phyloP scores from a whole-genome alignment of 176 grass and related monocot genomes.

The Oryza australiensis region DNA sequence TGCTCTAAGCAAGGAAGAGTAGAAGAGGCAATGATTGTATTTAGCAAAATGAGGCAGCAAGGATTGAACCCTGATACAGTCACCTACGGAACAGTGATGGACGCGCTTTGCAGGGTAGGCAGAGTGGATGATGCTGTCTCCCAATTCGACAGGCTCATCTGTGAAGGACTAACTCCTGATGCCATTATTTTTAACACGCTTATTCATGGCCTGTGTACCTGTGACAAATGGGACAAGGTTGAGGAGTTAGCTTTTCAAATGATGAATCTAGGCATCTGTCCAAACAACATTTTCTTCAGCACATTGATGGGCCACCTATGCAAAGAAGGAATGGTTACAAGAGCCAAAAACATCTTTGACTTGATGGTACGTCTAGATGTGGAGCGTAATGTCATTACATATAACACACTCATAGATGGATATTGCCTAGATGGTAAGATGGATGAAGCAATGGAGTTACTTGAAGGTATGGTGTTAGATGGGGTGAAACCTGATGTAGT shows the following conservation, averaged over 20 bases:
- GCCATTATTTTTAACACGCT: not conserved
- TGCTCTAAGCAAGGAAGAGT: not conserved
- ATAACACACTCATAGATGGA: not conserved
- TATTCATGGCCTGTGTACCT: not conserved
- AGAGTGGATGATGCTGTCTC: constrained; percentile 27
- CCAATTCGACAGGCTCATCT: not conserved
- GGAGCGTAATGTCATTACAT: constrained; percentile 23
- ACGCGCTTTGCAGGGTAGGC: not conserved
- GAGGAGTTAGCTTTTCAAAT: constrained; percentile 35
- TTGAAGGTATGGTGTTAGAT: not conserved
- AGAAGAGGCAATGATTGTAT: not conserved
- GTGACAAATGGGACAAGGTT: constrained; percentile 26
- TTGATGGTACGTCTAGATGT: constrained; percentile 20
- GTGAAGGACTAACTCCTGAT: not conserved
- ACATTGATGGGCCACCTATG: not conserved
- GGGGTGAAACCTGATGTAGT: not conserved
- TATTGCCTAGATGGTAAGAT: constrained; percentile 13
- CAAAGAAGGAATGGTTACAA: too few relatives aligned
- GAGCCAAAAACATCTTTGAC: not conserved
- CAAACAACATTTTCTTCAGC: not conserved
- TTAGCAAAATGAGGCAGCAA: constrained; percentile 8
- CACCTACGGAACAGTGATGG: constrained; percentile 16
- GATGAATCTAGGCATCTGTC: constrained; percentile 13
- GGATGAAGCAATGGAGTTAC: not conserved
- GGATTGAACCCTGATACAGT: not conserved